A percentile compares a stretch with the other conserved stretches of the same genome.
Evolutionary conservation across 2,329 filamentous ascomycete species (phyloP).

Genomic region (Geosmithia putterillii): DNA sequence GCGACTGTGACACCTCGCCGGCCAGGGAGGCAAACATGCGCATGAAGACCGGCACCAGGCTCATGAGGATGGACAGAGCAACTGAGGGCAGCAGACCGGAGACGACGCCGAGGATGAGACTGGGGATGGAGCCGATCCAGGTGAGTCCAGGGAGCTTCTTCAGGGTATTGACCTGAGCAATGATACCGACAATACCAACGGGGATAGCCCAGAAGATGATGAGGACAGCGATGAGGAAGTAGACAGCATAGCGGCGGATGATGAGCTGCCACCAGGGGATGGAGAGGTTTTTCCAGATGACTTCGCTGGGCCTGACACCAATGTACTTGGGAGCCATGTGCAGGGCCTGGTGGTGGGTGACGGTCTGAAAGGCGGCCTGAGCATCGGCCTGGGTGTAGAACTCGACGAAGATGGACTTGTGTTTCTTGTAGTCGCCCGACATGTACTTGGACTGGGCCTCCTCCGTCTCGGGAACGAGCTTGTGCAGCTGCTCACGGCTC

Average conservation of each 20-base stretch:
- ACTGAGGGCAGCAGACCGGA: slow-evolving; percentile 74
- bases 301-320: slow-evolving; percentile 65
- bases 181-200: slow-evolving; percentile 66
- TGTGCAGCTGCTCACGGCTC: slow-evolving; percentile 46
- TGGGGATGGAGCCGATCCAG: slow-evolving; percentile 64
- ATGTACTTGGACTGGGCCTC: slow-evolving; percentile 51
- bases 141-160: slow-evolving; percentile 53
- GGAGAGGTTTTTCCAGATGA: slow-evolving; percentile 74
- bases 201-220: slow-evolving; percentile 79
- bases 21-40: slow-evolving; percentile 60
- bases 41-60: slow-evolving; percentile 59
- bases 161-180: slow-evolving; percentile 73
- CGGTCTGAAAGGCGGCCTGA: slow-evolving; percentile 71
- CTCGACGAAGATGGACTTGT: slow-evolving; percentile 82
- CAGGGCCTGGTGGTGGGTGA: slow-evolving; percentile 69
- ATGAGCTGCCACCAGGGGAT: slow-evolving; percentile 63
- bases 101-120: slow-evolving; percentile 60
- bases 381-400: slow-evolving; percentile 74
- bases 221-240: slow-evolving; percentile 54
- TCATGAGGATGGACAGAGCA: slow-evolving; percentile 70
- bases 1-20: slow-evolving; percentile 66
- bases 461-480: slow-evolving; percentile 53
- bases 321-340: slow-evolving; percentile 81
- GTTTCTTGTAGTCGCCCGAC: slow-evolving; percentile 48
- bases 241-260: slow-evolving; percentile 51